Percentiles rank a stretch among this genome's conserved stretches.
phyloP scores from a whole-genome alignment of 352 stramenopile genomes.

The Globisporangium apiculatum region DNA sequence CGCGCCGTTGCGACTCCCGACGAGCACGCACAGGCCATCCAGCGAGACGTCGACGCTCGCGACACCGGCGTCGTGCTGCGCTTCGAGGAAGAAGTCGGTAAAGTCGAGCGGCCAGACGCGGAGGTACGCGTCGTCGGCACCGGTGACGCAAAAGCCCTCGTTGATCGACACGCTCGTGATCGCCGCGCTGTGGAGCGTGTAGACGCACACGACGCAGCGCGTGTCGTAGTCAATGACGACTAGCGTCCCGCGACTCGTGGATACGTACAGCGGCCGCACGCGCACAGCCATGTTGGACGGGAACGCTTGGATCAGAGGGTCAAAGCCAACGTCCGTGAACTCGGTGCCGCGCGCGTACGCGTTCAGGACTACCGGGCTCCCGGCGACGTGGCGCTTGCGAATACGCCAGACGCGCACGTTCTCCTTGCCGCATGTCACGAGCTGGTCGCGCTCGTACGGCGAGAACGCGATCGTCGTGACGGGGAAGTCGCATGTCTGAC shows the following conservation, averaged over 20 bases:
- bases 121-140: slow-evolving; percentile 79
- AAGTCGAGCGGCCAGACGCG: slow-evolving; percentile 91
- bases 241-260: slow-evolving; percentile 70
- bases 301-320: slow-evolving; percentile 50
- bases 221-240: slow-evolving; percentile 81
- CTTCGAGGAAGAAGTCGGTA: slow-evolving; percentile 89
- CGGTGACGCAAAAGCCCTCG: slow-evolving; percentile 88
- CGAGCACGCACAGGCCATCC: slow-evolving; percentile 76
- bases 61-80: slow-evolving; percentile 72
- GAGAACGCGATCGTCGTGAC: slow-evolving; percentile 74
- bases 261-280: slow-evolving; percentile 65
- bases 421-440: slow-evolving; percentile 87
- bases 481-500: slow-evolving; percentile 85
- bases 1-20: slow-evolving; percentile 63
- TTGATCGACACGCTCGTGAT: slow-evolving; percentile 85
- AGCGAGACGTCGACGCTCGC: slow-evolving; percentile 53
- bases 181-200: slow-evolving; percentile 79
- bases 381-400: slow-evolving; percentile 52
- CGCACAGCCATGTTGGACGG: slow-evolving; percentile 40
- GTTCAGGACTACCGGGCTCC: slow-evolving; percentile 81
- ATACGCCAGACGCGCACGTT: slow-evolving; percentile 92
- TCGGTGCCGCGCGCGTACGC: slow-evolving; percentile 81
- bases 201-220: slow-evolving; percentile 80
- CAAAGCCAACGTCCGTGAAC: slow-evolving; percentile 86
- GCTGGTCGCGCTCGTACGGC: slow-evolving; percentile 67